Base-by-base conservation (phyloP, 495 filamentous ascomycete species). In the Mytilinidion resinicola region DNA sequence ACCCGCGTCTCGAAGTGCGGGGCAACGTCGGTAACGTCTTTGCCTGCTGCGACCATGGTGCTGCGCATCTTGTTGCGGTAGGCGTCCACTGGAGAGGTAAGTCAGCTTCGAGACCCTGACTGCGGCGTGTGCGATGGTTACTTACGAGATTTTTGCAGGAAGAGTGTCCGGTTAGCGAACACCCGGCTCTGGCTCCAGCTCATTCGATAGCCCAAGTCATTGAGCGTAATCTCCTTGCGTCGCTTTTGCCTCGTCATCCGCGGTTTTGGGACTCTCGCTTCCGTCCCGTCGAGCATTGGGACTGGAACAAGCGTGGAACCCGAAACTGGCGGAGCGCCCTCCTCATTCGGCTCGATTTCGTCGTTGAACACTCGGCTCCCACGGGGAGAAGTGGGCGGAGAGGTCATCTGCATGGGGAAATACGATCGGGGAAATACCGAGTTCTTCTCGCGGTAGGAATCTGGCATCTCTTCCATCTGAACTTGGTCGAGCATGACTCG, bases 131-230 rank as follows among this genome's bases (percentile, higher is more conserved):
- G 50, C 41, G 30, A 34, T n/a, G 35, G 30, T 19, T 34, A 89
- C 91, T 84, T 76, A 96, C 92, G 75, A 63, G 90, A 91, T 77
- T 87, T 84, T 73, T 98, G 93, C 70, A 97, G 74, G 69, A 98
- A 98, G 60, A 96, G 77, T 48, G 84, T 88, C 65, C 89, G 79
- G 4, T 84, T 86, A 14, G 88, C 81, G 74, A 96, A 96, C 1
- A 90, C 85, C 44, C 91, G 79, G 68, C 89, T 90, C 73, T 96
- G 91, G 50, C 88, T 82, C 93, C 93, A 98, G 43, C 87, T 89
- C 85, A 98, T 95, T 14, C 92, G 82, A 67, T 95, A 96, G 0
- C 90, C 93, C 48, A 97, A 70, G 67, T 97, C 91, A 66, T 98
- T 98, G 61, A 98, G 69, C 49, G 87, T 76, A 4, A 90, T 81